Base-by-base conservation (phyloP, 2,329 filamentous ascomycete species). In the Exutisphaerella laricina region DNA sequence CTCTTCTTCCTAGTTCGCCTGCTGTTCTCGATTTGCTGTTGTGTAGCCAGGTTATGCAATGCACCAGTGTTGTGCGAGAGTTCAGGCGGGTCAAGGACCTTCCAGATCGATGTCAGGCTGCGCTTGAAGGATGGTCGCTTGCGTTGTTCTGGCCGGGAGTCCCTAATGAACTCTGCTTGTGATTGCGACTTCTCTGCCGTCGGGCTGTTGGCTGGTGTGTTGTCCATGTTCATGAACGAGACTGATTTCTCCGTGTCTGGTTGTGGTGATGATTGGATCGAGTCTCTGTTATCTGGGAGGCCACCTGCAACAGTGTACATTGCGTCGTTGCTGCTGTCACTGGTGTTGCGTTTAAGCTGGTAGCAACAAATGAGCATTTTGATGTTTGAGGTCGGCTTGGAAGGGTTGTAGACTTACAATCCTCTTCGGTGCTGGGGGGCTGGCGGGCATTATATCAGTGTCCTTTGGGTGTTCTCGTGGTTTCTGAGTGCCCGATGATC, bases 21-120 rank as follows among this genome's bases (percentile, higher is more conserved):
- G 16, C 16, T 10, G 3, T 23, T n/a, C 2, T 22, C 14, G 5
- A 36, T 30, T 10, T 36, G 30, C 17, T 50, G 40, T 6, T 43
- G 26, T 13, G 38, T 31, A 18, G 35, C 47, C 1, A 50, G 38
- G 32, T 50, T 41, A 25, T 50, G 47, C 7, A 50, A 38, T 4
- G 39, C 44, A 6, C 47, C 47, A 10, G 47, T 46, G 9, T 46
- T 50, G 18, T 41, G 29, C 12, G 36, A 18, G 21, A 50, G 22
- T 22, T 50, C 43, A 4, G 47, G 47, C 10, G 47, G 47, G 12
- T 50, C 47, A 10, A 50, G 38, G 17, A 50, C 22, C 16, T 50
- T 50, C 47, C 47, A 50, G n/a, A 50, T 38, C 1, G 41, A 44
- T 3, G 37, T 41, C 17, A 50, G 22, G 25, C 39, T 46, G 5